phyloP scores from a whole-genome alignment of 345 rosid species.

The Sisymbrium irio region DNA sequence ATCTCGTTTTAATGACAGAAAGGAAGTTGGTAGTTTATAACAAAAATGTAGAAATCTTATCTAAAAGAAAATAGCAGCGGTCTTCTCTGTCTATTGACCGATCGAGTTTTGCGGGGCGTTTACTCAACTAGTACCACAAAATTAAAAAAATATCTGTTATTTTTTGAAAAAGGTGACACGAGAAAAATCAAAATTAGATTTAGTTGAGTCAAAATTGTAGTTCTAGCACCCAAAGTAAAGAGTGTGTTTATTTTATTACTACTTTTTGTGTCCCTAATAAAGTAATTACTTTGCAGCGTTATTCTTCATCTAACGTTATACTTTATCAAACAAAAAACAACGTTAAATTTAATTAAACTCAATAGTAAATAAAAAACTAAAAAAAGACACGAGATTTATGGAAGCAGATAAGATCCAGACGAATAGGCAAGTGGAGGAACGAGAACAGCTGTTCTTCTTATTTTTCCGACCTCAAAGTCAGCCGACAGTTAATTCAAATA shows the following conservation, averaged over 20 bases:
- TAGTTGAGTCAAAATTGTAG: constrained; percentile 23
- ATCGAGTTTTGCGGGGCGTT: constrained; percentile 28
- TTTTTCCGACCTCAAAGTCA: constrained; percentile 25
- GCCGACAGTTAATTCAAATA: constrained; percentile 12
- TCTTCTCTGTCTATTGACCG: constrained; percentile 30
- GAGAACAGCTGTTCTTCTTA: constrained; percentile 23
- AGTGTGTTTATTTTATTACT: not conserved
- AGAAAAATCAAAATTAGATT: not conserved
- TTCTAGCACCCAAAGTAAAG: not conserved
- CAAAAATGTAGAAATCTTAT: constrained; percentile 12
- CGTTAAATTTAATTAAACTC: not conserved
- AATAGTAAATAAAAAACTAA: not conserved
- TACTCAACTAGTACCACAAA: not conserved
- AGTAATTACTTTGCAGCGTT: not conserved
- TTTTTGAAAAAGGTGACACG: not conserved
- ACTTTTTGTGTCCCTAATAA: not conserved
- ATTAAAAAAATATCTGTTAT: not conserved
- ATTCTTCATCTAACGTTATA: not conserved
- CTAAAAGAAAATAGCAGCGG: constrained; percentile 19
- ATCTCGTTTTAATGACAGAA: not conserved
- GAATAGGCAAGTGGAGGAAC: constrained; percentile 30
- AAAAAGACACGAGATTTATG: constrained; percentile 38
- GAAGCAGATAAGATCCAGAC: constrained; percentile 32
- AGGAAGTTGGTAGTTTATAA: too few species aligned
- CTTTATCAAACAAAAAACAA: not conserved